Conservation (phyloP, 2,329 filamentous ascomycete species). For the Colletotrichum australisinense region DNA sequence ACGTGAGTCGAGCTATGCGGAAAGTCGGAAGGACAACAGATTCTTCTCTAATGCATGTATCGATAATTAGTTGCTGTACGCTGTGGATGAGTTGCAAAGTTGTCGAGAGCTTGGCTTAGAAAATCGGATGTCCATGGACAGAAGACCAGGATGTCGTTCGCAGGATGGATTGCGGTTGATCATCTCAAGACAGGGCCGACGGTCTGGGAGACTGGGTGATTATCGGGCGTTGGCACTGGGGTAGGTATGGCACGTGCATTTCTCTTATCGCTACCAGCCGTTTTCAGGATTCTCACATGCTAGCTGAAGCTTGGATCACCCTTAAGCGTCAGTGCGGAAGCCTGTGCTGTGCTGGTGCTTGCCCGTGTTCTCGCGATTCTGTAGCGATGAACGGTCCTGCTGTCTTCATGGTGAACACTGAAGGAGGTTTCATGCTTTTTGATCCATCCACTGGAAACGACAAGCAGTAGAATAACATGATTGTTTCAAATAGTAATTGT, state of each 20-base stretch:
- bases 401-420: neutral
- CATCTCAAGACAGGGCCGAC: neutral
- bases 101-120: neutral
- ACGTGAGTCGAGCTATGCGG: conserved; percentile 15
- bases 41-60: neutral
- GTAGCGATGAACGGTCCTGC: neutral
- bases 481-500: neutral
- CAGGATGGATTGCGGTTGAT: conserved; percentile 1
- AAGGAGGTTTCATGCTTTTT: neutral
- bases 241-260: conserved; percentile 27
- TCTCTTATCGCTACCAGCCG: conserved; percentile 17
- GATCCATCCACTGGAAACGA: neutral
- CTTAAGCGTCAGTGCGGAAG: conserved; percentile 1
- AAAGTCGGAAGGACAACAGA: neutral
- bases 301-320: conserved; percentile 10
- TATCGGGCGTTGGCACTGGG: conserved; percentile 15
- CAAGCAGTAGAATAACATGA: neutral
- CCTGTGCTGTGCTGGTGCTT: neutral
- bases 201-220: neutral
- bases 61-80: neutral
- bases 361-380: neutral
- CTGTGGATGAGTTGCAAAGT: neutral
- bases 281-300: conserved; percentile 35
- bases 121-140: neutral
- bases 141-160: conserved; percentile 7